Conservation (phyloP, 306 rosid genomes). For the Cucurbita moschata region DNA sequence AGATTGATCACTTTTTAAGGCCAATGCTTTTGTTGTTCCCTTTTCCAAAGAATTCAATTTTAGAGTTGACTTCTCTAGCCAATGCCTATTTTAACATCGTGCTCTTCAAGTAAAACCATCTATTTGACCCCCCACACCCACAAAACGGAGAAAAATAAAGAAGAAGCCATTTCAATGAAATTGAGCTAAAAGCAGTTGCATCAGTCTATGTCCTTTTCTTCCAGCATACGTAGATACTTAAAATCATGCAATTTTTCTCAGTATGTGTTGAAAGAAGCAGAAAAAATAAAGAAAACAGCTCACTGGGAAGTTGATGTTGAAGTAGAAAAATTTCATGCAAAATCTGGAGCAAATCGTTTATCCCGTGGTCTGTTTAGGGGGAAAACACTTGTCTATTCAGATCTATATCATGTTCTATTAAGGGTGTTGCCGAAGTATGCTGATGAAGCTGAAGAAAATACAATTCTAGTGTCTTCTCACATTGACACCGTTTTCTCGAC, state of each 20-base stretch:
- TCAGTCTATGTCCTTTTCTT: background rate
- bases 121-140: background rate
- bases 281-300: constrained; percentile 61
- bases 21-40: background rate
- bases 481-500: constrained; percentile 82
- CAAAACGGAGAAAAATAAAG: background rate
- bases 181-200: background rate
- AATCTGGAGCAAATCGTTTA: constrained; percentile 57
- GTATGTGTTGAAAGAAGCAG: constrained; percentile 61
- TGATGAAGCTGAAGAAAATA: constrained; percentile 50
- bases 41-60: background rate
- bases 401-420: constrained; percentile 51
- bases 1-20: background rate
- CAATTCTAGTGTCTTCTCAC: constrained; percentile 92
- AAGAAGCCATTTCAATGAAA: background rate
- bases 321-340: constrained; percentile 63
- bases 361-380: constrained; percentile 58
- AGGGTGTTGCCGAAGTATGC: constrained; percentile 71
- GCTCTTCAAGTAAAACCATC: background rate
- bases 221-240: background rate
- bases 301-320: constrained; percentile 96
- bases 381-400: constrained; percentile 70
- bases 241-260: constrained; percentile 14
- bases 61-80: background rate
- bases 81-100: background rate